These are phyloP conservation scores for Iris pallida DNA, from an alignment of 116 monocot species.

Conservation along the genomic window DNA sequence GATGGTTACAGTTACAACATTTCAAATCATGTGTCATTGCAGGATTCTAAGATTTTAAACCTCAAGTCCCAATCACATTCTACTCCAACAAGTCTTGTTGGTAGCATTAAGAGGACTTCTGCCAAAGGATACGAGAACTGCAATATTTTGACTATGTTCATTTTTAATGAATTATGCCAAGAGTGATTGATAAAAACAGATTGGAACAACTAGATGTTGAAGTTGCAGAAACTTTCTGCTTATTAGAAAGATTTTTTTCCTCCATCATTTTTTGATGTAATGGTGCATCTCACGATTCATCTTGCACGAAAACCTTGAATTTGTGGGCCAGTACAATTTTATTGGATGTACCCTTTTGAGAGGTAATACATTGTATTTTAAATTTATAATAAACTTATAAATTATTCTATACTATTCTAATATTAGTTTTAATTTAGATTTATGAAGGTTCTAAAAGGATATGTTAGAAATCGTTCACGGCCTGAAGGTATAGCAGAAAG, in stretches of 20 bases:
- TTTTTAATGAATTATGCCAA: background rate
- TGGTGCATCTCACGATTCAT: background rate
- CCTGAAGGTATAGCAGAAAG: background rate
- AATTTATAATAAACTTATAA: background rate
- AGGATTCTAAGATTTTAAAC: background rate
- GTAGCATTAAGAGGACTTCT: background rate
- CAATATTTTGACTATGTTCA: background rate
- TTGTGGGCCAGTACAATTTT: background rate
- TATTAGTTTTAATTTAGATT: background rate
- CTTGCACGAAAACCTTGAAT: background rate
- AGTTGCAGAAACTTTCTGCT: background rate
- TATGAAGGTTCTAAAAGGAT: background rate
- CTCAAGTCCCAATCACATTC: background rate
- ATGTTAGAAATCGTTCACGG: background rate
- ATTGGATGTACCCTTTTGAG: background rate
- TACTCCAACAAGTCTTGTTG: background rate
- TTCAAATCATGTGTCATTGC: background rate
- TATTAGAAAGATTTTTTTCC: background rate
- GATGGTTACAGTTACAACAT: background rate
- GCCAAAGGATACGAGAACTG: background rate
- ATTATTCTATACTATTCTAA: background rate
- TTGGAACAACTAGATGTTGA: background rate
- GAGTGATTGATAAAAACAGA: background rate
- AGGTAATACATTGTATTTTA: background rate
- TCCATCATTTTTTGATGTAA: background rate